Evolutionary conservation across 495 filamentous ascomycete genomes (phyloP), one percentile per base, ranked within the genome.

Genomic region (Penicillium taxi): DNA sequence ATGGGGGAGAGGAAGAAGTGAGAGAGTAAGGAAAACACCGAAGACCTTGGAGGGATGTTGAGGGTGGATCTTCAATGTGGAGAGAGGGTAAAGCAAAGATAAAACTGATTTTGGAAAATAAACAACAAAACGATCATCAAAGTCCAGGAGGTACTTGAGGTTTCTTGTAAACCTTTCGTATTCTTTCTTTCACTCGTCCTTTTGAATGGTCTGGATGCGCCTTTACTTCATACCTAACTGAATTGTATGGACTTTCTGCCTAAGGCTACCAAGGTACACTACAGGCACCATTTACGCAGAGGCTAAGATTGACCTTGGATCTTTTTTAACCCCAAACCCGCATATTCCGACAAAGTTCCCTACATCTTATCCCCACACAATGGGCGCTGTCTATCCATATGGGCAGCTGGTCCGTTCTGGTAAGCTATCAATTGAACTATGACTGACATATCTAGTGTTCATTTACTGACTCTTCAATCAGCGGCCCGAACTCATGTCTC

Each of bases 331-430:
- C n/a, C n/a, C n/a, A n/a, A 35, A 34, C 28, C 26, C 27, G 32
- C 26, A 35, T 37, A 38, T 45, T 37, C 29, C 39, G 43, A 26
- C 41, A 39, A 42, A 45, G 33, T n/a, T n/a, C 13, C 29, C 37
- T 22, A 44, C 33, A 26, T 19, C 27, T 43, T 28, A 21, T 41
- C 48, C 27, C 41, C 39, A 11, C 52, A 58, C 61, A 53, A 62
- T 66, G 59, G 58, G 48, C 43, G 42, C 53, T 38, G 36, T 64
- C 19, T 49, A 55, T 42, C 53, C 50, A 15, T 65, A 61, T 39
- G 63, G 66, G 47, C 63, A 60, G 44, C 44, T 69, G 40, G 44
- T 64, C 45, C 62, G 63, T 41, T 50, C 61, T 41, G 56, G 66
- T 69, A 45, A 41, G 55, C 33, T 27, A 13, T 16, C 9, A 29